Base-by-base conservation (phyloP, 2,329 filamentous ascomycete species). In the Lizonia empirigonia region DNA sequence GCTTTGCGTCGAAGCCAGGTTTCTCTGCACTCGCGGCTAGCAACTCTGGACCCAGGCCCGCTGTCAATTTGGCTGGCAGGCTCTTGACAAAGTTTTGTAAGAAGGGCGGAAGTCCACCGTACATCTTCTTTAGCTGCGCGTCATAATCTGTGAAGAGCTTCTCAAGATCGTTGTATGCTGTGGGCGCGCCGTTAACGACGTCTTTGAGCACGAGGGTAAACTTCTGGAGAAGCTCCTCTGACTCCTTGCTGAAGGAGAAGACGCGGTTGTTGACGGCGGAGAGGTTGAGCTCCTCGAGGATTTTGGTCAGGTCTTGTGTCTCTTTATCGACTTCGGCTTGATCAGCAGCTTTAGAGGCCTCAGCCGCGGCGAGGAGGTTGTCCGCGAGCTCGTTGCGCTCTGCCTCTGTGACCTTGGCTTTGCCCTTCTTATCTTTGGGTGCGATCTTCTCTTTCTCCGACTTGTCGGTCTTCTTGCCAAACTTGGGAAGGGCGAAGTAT, bases 171-270 rank as follows among this genome's bases (percentile, higher is more conserved):
- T 88, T 82, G 73, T 95, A 96, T 2, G 94, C 94, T 0, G 93
- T 97, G 3, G 94, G 94, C 1, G 91, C 94, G 55, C 94, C 94
- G 69, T 91, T 92, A 65, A 94, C 84, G 13, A 97, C 83, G 70
- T 99, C 94, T 70, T 93, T 94, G 68, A 99, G 88, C 26, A 97
- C 87, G 48, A 91, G 80, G 1, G 91, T 95, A 80, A 99, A 99
- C 56, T 87, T 85, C 45, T 85, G 83, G 42, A 96, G 83, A 23
- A 96, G 82, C 57, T 90, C 87, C 55, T 91, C 86, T 0, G 90
- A 93, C 63, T 96, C 91, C 52, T 85, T 83, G n/a, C 89, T 90
- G 50, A 96, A 82, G 10, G 87, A 87, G 72, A 97, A 90, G 53
- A 90, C 90, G 50, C 86, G 87, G 76, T 95, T 94, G 78, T 96